These are phyloP conservation scores for Zasmidium citrigriseum DNA, from an alignment of 2,329 filamentous ascomycete species.

Conservation along the genomic window DNA sequence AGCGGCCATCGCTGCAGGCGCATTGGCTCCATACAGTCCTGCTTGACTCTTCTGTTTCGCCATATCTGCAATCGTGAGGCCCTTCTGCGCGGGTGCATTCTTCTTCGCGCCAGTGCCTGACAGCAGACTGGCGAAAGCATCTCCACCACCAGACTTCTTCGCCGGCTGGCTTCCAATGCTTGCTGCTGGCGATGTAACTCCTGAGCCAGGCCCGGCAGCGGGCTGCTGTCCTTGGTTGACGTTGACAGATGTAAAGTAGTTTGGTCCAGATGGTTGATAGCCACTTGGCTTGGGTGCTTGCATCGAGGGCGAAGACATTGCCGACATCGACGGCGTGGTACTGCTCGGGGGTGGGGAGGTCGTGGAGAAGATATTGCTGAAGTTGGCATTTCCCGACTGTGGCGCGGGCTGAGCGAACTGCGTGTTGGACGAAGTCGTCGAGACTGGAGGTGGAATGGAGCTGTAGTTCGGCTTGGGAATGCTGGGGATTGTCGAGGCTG, in stretches of 20 bases:
- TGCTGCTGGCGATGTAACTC: constrained; percentile 36
- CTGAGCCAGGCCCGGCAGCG: constrained; percentile 43
- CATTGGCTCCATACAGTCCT: constrained; percentile 85
- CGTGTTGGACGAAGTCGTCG: constrained; percentile 54
- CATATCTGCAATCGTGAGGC: constrained; percentile 85
- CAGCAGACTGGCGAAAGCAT: constrained; percentile 90
- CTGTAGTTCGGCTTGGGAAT: constrained; percentile 39
- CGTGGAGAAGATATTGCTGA: constrained; percentile 81
- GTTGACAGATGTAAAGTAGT: constrained; percentile 88
- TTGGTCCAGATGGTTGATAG: constrained; percentile 79
- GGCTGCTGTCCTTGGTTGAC: constrained; percentile 37
- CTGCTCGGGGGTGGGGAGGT: constrained; percentile 68
- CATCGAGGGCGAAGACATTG: constrained; percentile 40
- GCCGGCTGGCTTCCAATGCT: constrained; percentile 40
- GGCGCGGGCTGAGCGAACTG: constrained; percentile 83
- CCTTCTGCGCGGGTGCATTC: constrained; percentile 63
- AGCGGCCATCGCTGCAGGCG: constrained; percentile 24
- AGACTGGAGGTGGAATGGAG: constrained; percentile 47
- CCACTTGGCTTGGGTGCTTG: constrained; percentile 59
- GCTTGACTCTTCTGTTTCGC: constrained; percentile 98
- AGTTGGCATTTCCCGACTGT: constrained; percentile 75
- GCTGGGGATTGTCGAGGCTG: constrained; percentile 39
- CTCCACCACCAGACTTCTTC: constrained; percentile 59
- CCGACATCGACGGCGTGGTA: constrained; percentile 41
- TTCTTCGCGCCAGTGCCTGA: constrained; percentile 56